Percentiles rank a stretch among this genome's conserved stretches.
These are phyloP conservation scores for Sanghuangporus weigelae DNA, from an alignment of 1,284 basidiomycete species.

Conservation along the genomic window DNA sequence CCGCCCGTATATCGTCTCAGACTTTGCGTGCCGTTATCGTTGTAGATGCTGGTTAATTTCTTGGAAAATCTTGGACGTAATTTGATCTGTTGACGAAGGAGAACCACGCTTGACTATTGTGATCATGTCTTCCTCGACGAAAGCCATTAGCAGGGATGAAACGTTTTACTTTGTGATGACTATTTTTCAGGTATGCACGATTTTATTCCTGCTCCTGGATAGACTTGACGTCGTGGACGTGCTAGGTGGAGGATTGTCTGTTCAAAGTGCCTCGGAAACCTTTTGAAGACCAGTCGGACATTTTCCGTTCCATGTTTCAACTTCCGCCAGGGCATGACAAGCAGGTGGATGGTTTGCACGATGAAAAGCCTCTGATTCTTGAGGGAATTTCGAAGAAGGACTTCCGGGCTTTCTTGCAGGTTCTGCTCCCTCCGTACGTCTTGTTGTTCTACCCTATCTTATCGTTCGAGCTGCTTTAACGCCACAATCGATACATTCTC, in stretches of 20 bases:
- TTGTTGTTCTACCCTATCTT: not conserved
- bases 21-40: not conserved
- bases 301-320: conserved; percentile 16
- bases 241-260: conserved; percentile 13
- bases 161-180: conserved; percentile 16
- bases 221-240: not conserved
- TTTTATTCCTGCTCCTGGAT: not conserved
- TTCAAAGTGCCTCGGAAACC: conserved; percentile 16
- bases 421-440: conserved; percentile 15
- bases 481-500: not conserved
- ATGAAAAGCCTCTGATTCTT: conserved; percentile 12
- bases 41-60: not conserved
- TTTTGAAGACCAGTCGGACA: conserved; percentile 17
- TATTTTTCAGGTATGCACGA: conserved; percentile 11
- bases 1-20: not conserved
- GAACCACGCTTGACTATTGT: not conserved
- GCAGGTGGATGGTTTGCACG: conserved; percentile 9
- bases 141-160: conserved; percentile 13
- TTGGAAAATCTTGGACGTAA: not conserved
- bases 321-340: conserved; percentile 8
- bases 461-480: not conserved
- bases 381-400: conserved; percentile 11
- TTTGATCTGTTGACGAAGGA: not conserved
- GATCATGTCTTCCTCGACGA: not conserved
- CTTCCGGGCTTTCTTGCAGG: conserved; percentile 16